These are phyloP conservation scores for Plasmodium gaboni DNA, from an alignment of 169 alveolate species.

Conservation along the genomic window DNA sequence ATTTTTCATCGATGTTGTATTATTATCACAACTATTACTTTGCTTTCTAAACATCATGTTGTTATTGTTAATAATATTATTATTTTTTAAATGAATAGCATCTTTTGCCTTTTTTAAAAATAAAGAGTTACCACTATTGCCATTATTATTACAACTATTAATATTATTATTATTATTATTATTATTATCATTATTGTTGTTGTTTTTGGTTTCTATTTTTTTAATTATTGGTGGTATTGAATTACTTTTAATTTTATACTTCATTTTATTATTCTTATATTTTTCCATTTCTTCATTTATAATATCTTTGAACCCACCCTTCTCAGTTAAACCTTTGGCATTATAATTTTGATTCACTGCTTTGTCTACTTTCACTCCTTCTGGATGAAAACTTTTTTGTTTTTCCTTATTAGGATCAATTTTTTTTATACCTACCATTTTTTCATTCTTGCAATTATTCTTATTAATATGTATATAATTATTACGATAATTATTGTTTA, in stretches of 20 bases:
- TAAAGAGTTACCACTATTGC: not conserved
- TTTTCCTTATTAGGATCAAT: not conserved
- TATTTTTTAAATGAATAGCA: not conserved
- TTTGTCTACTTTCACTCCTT: not conserved
- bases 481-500: no score
- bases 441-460: no score
- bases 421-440: no score
- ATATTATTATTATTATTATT: not conserved
- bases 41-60: not conserved
- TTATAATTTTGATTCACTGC: not conserved
- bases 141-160: not conserved
- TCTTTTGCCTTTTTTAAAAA: slow-evolving; percentile 5
- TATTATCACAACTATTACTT: slow-evolving; percentile 24
- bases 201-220: not conserved
- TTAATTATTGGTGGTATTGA: slow-evolving; percentile 54
- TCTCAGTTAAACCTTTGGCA: not conserved
- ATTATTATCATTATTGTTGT: not conserved
- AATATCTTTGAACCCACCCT: slow-evolving; percentile 6
- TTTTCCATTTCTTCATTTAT: slow-evolving; percentile 70
- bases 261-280: slow-evolving; percentile 17
- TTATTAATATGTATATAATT: no score
- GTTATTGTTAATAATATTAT: not conserved
- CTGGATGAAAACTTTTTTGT: not conserved
- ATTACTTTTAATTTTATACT: slow-evolving; percentile 52
- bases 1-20: slow-evolving; percentile 1